Conservation (phyloP, 2,329 filamentous ascomycete species). For the Thelonectria olida region DNA sequence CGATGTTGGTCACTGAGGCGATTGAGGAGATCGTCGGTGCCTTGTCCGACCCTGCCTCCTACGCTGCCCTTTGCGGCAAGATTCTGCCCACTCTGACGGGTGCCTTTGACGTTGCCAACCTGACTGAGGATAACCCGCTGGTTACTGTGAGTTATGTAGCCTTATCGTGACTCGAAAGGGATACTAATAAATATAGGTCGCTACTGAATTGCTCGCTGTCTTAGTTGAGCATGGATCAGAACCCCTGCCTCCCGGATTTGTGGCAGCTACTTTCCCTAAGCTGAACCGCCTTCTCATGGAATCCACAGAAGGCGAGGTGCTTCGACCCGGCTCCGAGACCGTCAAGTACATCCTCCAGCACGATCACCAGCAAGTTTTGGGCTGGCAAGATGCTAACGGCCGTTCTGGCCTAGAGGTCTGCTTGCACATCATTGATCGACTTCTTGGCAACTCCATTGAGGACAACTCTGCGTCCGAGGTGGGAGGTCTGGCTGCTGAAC, state of each 20-base stretch:
- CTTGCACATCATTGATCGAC: constrained; percentile 89
- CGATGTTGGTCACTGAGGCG: constrained; percentile 85
- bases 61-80: constrained; percentile 82
- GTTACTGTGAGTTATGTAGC: constrained; percentile 67
- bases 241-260: constrained; percentile 87
- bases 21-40: constrained; percentile 86
- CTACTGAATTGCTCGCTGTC: constrained; percentile 83
- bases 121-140: constrained; percentile 86
- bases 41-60: constrained; percentile 74
- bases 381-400: constrained; percentile 82
- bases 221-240: constrained; percentile 85
- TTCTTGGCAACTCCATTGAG: constrained; percentile 84
- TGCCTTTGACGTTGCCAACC: constrained; percentile 86
- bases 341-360: constrained; percentile 91
- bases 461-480: constrained; percentile 97
- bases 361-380: constrained; percentile 88
- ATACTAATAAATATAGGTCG: constrained; percentile 61
- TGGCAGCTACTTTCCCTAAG: constrained; percentile 87
- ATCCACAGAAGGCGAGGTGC: constrained; percentile 85
- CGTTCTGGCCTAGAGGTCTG: constrained; percentile 89
- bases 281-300: constrained; percentile 83
- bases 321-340: constrained; percentile 85
- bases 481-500: constrained; percentile 89
- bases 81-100: constrained; percentile 88
- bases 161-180: neutral